Evolutionary conservation across 768 basidiomycete species (phyloP).

Genomic region (Fibroporia radiculosa): DNA sequence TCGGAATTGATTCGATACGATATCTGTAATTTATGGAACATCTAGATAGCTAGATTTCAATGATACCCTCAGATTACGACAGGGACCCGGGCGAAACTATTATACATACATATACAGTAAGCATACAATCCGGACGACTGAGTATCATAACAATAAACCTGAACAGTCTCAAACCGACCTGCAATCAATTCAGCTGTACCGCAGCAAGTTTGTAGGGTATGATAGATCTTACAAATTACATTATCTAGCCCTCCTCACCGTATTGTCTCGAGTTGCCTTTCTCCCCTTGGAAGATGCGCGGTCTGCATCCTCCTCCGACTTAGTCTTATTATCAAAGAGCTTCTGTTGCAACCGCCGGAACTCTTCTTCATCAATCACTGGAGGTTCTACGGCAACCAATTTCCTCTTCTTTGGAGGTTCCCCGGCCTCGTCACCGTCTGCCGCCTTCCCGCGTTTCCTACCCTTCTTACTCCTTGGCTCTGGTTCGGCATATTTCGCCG

Average conservation of each 20-base stretch:
- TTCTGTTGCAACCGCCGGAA: constrained; percentile 54
- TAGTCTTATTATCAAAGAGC: constrained; percentile 40
- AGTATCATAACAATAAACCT: too few relatives aligned
- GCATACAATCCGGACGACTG: too few relatives aligned
- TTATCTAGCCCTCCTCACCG: constrained; percentile 1
- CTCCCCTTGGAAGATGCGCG: constrained; percentile 18
- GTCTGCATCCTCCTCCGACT: constrained; percentile 15
- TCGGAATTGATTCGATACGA: constrained; percentile 78
- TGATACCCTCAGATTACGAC: too few relatives aligned
- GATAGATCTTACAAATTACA: too few relatives aligned
- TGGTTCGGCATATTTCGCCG: constrained; percentile 61
- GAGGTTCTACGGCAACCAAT: constrained; percentile 31
- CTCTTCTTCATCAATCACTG: constrained; percentile 61
- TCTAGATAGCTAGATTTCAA: background rate
- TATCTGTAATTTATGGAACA: constrained; percentile 41
- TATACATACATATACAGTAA: too few relatives aligned
- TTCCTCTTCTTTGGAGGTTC: constrained; percentile 24
- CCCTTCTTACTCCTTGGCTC: constrained; percentile 45
- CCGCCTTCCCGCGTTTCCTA: constrained; percentile 28
- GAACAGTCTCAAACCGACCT: too few relatives aligned
- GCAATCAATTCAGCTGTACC: too few relatives aligned
- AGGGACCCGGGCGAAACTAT: too few relatives aligned
- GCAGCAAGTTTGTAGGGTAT: too few relatives aligned
- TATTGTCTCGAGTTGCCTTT: constrained; percentile 10
- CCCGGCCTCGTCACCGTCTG: constrained; percentile 35